Conservation (phyloP, 257 asterid genomes). For the Perilla frutescens region DNA sequence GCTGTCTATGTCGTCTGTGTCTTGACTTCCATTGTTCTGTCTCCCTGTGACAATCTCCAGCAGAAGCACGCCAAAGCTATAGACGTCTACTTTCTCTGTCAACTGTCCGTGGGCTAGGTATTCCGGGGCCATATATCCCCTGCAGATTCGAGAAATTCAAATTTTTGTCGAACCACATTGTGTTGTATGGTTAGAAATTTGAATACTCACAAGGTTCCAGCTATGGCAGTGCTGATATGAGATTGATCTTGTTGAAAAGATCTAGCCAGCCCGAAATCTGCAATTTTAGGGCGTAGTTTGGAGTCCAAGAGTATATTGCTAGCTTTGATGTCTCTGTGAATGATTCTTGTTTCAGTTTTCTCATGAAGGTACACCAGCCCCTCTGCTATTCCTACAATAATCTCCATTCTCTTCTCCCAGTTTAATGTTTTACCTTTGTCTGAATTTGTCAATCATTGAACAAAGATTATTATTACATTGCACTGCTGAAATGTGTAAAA, state of each 20-base stretch:
- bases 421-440: constrained; percentile 58
- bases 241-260: constrained; percentile 71
- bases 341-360: constrained; percentile 57
- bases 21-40: constrained; percentile 54
- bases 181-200: neutral
- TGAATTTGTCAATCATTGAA: constrained; percentile 51
- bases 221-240: constrained; percentile 75
- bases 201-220: constrained; percentile 70
- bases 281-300: constrained; percentile 65
- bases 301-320: constrained; percentile 71
- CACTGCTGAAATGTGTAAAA: neutral
- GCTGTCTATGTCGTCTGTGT: constrained; percentile 55
- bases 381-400: constrained; percentile 71
- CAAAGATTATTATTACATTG: neutral
- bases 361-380: constrained; percentile 79
- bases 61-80: constrained; percentile 73
- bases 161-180: constrained; percentile 21
- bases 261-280: constrained; percentile 79
- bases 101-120: constrained; percentile 62
- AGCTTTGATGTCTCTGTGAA: constrained; percentile 77
- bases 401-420: constrained; percentile 70
- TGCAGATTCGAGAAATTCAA: constrained; percentile 38
- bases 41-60: constrained; percentile 63
- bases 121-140: constrained; percentile 81
- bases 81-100: constrained; percentile 66